phyloP scores from a whole-genome alignment of 2,329 filamentous ascomycete genomes.

The Trichoderma aggressivum region DNA sequence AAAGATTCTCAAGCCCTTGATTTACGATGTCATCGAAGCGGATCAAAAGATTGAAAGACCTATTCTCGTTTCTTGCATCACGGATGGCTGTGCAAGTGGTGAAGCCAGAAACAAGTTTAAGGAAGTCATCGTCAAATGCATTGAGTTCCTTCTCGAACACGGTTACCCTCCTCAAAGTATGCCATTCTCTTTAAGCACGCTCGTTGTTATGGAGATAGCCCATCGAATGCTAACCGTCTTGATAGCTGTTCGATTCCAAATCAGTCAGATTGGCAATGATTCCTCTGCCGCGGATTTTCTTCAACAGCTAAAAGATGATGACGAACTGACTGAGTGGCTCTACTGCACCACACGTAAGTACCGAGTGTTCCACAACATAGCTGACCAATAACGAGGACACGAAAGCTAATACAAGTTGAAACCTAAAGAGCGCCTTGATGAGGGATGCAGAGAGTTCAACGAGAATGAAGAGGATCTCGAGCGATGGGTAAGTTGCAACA shows the following conservation, averaged over 20 bases:
- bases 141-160: background rate
- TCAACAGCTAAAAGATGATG: background rate
- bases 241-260: conserved; percentile 10
- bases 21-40: background rate
- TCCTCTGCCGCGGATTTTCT: background rate
- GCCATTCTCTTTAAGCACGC: background rate
- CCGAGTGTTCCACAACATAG: background rate
- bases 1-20: conserved; percentile 12
- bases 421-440: conserved; percentile 3
- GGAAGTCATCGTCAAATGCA: background rate
- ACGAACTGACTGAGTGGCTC: background rate
- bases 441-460: background rate
- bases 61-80: conserved; percentile 12
- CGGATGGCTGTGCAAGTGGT: conserved; percentile 2
- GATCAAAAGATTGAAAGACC: background rate
- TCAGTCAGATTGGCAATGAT: conserved; percentile 14
- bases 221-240: background rate
- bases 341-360: conserved; percentile 16
- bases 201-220: background rate
- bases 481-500: conserved; percentile 8
- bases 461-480: conserved; percentile 13
- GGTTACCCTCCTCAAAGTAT: background rate
- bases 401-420: background rate
- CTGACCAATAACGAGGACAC: background rate
- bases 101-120: background rate